Evolutionary conservation across 495 filamentous ascomycete genomes (phyloP), one percentile per base, ranked within the genome.

Genomic region (Aspergillus steynii): DNA sequence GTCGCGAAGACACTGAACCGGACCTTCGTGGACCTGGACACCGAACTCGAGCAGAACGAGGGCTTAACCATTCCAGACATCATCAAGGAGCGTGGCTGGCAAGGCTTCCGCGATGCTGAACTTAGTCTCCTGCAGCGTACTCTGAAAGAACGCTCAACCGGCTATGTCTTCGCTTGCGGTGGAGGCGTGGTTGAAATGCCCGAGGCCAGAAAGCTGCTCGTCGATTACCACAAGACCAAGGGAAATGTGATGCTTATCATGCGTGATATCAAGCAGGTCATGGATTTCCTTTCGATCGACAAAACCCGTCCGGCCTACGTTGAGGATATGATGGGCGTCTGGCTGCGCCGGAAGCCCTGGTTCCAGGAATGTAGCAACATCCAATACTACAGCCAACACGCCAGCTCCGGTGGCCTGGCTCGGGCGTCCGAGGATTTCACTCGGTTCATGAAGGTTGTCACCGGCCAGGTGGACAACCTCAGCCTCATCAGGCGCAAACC

Each of bases 361-460:
- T 98, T 90, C 76, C 80, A 89, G 58, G 88, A 93, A 66, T 98
- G 95, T 81, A 97, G 94, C 78, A 98, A 97, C 72, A 89, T 90
- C 71, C 91, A 96, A 67, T 97, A 96, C 78, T 87, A 92, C 78
- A 94, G 90, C 74, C 90, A 90, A 50, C 82, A 84, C 28, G 82
- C 85, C 4, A 83, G 79, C 31, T 61, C 70, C 9, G 60, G 70
- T 12, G 74, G 73, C 15, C 76, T 91, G 47, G 77, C 80, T 20
- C 81, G 86, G 61, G 86, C 90, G 9, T 83, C 89, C 3, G 81
- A 88, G 51, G 92, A 96, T 70, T 97, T 98, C 68, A 75, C 77
- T 25, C 86, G 88, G 27, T 97, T 98, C 72, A 73, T 96, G 51
- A 78, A 78, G 5, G 79, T 89, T 4, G 86, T 97, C 53, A 89